Conservation (phyloP, 2,329 filamentous ascomycete species). For the Fusarium chaquense region DNA sequence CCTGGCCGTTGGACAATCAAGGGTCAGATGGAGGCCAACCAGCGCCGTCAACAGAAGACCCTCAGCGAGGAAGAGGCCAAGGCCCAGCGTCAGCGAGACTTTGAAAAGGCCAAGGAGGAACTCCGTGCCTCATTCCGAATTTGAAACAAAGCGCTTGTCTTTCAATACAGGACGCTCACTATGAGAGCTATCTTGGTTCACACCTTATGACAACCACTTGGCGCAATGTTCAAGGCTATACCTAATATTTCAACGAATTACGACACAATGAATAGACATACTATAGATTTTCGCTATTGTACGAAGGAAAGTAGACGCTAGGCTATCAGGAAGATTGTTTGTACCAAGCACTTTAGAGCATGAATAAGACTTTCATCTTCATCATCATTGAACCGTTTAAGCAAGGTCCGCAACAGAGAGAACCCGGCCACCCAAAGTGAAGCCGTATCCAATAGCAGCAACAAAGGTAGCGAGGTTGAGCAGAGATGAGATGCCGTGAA, state of each 20-base stretch:
- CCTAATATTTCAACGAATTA: constrained; percentile 41
- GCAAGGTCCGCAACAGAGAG: constrained; percentile 54
- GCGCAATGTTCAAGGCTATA: constrained; percentile 42
- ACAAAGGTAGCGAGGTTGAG: constrained; percentile 80
- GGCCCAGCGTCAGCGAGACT: constrained; percentile 54
- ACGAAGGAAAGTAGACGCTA: constrained; percentile 8
- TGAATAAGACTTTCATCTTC: constrained; percentile 11
- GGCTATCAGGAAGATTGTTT: constrained; percentile 19
- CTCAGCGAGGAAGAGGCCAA: constrained; percentile 47
- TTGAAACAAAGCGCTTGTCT: constrained; percentile 4
- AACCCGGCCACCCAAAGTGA: constrained; percentile 75
- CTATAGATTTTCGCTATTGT: constrained; percentile 16
- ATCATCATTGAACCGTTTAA: constrained; percentile 15
- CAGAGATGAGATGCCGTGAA: constrained; percentile 86
- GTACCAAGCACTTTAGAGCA: constrained; percentile 29
- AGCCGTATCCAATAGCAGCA: constrained; percentile 81
- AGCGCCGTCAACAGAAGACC: constrained; percentile 43
- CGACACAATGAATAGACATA: constrained; percentile 40
- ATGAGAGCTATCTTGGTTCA: neutral
- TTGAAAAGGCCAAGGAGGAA: constrained; percentile 62
- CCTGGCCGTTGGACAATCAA: constrained; percentile 59
- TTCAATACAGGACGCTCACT: neutral
- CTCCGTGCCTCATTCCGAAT: constrained; percentile 53
- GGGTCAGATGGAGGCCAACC: constrained; percentile 52
- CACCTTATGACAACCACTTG: constrained; percentile 17